phyloP scores from a whole-genome alignment of 2,329 filamentous ascomycete species.

The Clarireedia paspali region DNA sequence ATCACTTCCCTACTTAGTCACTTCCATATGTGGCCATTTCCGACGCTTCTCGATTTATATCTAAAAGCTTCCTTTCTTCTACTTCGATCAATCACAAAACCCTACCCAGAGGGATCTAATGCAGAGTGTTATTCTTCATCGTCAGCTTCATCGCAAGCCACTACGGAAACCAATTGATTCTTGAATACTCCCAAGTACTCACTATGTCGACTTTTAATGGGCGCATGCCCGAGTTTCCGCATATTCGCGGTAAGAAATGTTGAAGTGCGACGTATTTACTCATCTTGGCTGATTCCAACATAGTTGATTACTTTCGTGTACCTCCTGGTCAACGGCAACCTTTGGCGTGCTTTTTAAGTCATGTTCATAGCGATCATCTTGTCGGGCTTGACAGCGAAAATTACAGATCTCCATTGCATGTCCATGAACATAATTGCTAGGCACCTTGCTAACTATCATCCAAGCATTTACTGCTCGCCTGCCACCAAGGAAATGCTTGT shows the following conservation, averaged over 20 bases:
- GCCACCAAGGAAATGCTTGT: slow-evolving; percentile 77
- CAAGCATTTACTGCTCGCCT: slow-evolving; percentile 75
- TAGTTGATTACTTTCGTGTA: slow-evolving; percentile 75
- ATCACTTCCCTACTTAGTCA: too few species aligned
- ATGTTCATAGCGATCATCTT: slow-evolving; percentile 88
- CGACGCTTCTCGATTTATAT: too few species aligned
- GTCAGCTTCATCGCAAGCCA: too few species aligned
- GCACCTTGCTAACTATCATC: slow-evolving; percentile 6
- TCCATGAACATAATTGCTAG: neutral
- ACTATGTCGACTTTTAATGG: slow-evolving; percentile 74
- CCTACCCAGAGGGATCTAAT: too few species aligned
- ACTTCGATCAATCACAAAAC: too few species aligned
- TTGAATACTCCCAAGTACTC: neutral
- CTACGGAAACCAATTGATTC: neutral
- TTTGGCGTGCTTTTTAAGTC: slow-evolving; percentile 80
- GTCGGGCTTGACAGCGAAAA: slow-evolving; percentile 59
- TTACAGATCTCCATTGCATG: slow-evolving; percentile 65
- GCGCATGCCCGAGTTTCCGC: slow-evolving; percentile 66
- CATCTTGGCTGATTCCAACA: neutral
- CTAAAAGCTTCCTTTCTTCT: too few species aligned
- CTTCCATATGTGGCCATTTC: too few species aligned
- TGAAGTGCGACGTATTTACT: neutral
- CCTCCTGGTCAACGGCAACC: slow-evolving; percentile 49
- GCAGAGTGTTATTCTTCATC: too few species aligned
- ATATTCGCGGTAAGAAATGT: slow-evolving; percentile 53